Percentiles rank a stretch among this genome's conserved stretches.
Conservation (phyloP, 1,284 basidiomycete genomes). For the Peniophora sp. region DNA sequence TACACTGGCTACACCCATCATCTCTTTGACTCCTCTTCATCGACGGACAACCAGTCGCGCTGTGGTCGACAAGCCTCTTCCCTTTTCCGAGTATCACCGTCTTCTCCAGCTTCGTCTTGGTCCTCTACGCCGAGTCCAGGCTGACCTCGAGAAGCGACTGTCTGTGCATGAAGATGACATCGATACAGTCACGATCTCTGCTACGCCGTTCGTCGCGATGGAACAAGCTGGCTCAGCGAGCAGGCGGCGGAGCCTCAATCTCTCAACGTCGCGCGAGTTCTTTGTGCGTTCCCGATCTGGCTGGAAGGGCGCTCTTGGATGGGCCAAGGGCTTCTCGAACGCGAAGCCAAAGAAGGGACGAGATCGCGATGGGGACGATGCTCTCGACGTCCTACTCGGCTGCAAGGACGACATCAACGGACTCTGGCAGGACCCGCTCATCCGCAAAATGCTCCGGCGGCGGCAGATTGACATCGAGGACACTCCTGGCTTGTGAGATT, state of each 20-base stretch:
- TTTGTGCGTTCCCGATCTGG: constrained; percentile 22
- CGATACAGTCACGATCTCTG: constrained; percentile 6
- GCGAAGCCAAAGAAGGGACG: background rate
- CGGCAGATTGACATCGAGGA: constrained; percentile 52
- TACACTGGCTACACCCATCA: background rate
- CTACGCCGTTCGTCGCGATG: constrained; percentile 7
- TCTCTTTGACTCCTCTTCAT: background rate
- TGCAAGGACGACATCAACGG: constrained; percentile 57
- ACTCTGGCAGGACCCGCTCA: constrained; percentile 55
- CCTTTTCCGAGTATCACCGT: constrained; percentile 35
- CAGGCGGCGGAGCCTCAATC: constrained; percentile 9
- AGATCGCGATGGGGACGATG: constrained; percentile 30
- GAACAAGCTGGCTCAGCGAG: constrained; percentile 13
- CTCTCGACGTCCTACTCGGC: constrained; percentile 45
- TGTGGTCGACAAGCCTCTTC: constrained; percentile 4
- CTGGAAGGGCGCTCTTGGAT: constrained; percentile 1
- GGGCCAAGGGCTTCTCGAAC: constrained; percentile 12
- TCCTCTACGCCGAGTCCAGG: constrained; percentile 47
- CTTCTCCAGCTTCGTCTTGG: constrained; percentile 41
- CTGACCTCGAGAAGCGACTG: constrained; percentile 41
- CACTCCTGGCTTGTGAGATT: constrained; percentile 62
- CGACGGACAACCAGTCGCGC: background rate
- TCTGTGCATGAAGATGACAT: background rate
- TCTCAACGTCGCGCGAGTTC: constrained; percentile 17
- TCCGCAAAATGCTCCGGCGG: constrained; percentile 45